Evolutionary conservation across 2,329 filamentous ascomycete genomes (phyloP), one percentile per base, ranked within the genome.

Genomic region (Ophiostoma ips): DNA sequence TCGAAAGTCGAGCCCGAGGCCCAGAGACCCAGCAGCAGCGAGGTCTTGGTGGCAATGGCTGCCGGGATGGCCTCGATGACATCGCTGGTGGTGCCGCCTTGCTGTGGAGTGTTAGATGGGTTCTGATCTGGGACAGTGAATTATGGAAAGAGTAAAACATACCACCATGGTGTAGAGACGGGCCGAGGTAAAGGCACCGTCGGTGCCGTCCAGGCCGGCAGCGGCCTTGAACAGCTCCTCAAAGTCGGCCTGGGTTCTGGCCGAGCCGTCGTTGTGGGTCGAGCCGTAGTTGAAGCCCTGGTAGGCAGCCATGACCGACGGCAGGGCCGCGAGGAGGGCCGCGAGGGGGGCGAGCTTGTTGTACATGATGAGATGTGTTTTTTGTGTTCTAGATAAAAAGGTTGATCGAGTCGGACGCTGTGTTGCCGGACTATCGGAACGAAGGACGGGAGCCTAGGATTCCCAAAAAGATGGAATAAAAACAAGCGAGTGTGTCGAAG

Each of bases 11-110:
- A 81, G 37, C 72, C 83, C 0, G 86, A 90, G 10, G 79, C 78
- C 88, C 88, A 95, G 47, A 95, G 70, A 57, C 87, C 87, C 12
- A 95, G 77, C 11, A 95, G 75, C 24, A 95, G 75, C 40, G 75
- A 73, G 2, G 86, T 94, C 58, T 87, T 76, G 60, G 86, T 86
- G 58, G 74, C 76, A 65, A 94, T 87, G 59, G 87, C 88, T 40
- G 88, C 88, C 38, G 83, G 83, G 55, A 95, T 87, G 56, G 83
- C 85, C 37, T 75, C 70, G 60, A 84, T 87, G 58, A 79, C 73
- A 30, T 72, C 72, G 66, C 74, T 81, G 55, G 74, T 65, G 6
- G 82, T 81, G 56, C 77, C 80, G 24, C 66, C 75, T 73, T 87
- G 83, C 56, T 57, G 48, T 35, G 2, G 2, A 15, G 34, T 2